Conservation (phyloP, 345 rosid species). For the Bretschneidera sinensis region DNA sequence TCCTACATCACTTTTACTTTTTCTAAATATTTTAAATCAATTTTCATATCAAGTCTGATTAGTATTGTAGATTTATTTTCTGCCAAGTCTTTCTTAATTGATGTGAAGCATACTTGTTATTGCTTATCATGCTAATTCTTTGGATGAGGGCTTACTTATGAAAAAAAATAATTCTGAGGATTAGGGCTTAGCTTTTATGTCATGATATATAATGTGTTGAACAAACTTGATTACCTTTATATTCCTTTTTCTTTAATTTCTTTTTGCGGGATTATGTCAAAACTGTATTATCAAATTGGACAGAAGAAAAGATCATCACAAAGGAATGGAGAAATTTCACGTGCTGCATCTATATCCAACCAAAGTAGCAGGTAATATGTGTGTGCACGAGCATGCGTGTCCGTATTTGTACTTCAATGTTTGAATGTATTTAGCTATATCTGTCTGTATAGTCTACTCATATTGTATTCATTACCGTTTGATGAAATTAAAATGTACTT, state of each 20-base stretch:
- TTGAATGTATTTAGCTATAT: background rate
- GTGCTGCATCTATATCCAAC: conserved; percentile 37
- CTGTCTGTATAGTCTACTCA: no score
- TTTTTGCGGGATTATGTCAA: no score
- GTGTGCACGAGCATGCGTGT: no score
- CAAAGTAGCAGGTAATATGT: conserved; percentile 53
- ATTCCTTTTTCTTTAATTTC: no score
- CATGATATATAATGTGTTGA: background rate
- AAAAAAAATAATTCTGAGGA: no score
- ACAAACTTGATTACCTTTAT: background rate
- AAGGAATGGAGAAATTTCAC: conserved; percentile 49
- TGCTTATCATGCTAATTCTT: background rate
- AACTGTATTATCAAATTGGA: conserved; percentile 25
- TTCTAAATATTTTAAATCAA: no score
- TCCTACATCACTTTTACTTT: no score
- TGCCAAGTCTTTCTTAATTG: background rate
- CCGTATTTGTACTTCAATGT: background rate
- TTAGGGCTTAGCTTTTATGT: background rate
- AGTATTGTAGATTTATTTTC: no score
- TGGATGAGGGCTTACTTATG: no score
- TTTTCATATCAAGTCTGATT: no score
- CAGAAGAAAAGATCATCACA: conserved; percentile 58
- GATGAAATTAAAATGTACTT: conserved; percentile 16
- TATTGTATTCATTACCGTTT: background rate
- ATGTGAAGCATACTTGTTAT: background rate